Evolutionary conservation across 345 rosid species (phyloP).

Genomic region (Pistacia atlantica): DNA sequence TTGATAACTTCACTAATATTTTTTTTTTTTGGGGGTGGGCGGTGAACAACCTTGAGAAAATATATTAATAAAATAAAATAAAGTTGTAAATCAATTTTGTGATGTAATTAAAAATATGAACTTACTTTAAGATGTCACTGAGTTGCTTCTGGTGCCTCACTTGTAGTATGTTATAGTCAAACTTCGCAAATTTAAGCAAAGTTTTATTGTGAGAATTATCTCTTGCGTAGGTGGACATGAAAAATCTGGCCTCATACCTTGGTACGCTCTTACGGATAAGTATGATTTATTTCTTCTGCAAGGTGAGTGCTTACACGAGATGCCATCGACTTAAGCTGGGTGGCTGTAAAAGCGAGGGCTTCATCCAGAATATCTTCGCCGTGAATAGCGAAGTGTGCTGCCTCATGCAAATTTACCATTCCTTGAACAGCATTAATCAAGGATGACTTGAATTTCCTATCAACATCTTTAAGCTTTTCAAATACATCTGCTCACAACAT

Average conservation of each 20-base stretch:
- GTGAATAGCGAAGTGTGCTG: slow-evolving; percentile 16
- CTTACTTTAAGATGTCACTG: background rate
- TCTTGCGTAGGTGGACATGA: slow-evolving; percentile 22
- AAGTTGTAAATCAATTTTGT: no score
- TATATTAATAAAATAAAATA: no score
- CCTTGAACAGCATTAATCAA: slow-evolving; percentile 5
- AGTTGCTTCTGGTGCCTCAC: slow-evolving; percentile 23
- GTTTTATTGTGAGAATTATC: slow-evolving; percentile 6
- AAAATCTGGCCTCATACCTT: slow-evolving; percentile 21
- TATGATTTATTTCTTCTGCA: background rate
- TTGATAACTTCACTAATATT: no score
- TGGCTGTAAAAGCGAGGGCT: slow-evolving; percentile 18
- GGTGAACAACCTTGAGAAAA: no score
- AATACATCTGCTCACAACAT: background rate
- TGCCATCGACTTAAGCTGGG: slow-evolving; percentile 9
- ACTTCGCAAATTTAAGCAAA: slow-evolving; percentile 24
- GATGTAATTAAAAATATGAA: no score
- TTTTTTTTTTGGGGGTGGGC: no score
- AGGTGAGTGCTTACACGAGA: background rate
- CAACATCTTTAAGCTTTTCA: background rate
- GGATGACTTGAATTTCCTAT: slow-evolving; percentile 10
- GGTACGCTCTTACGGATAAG: slow-evolving; percentile 12
- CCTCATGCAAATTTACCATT: slow-evolving; percentile 19
- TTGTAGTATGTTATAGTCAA: slow-evolving; percentile 22
- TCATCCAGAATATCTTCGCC: slow-evolving; percentile 26